Conservation (phyloP, 2,329 filamentous ascomycete species). For the Amauroascus niger region DNA sequence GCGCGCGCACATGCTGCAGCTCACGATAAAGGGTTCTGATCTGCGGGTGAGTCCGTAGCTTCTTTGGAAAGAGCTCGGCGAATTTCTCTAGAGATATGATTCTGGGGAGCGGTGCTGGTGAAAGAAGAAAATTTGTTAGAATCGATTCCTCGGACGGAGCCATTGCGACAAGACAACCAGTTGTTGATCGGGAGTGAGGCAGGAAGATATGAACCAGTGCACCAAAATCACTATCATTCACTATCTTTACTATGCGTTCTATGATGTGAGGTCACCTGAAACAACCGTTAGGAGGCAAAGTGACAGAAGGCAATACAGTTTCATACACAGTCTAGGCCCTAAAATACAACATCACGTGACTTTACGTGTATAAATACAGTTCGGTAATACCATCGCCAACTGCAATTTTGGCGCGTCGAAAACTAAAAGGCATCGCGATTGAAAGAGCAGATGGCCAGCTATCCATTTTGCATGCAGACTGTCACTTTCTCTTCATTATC, state of each 20-base stretch:
- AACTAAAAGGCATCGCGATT: not conserved
- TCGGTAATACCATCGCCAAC: not conserved
- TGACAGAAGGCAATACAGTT: no score
- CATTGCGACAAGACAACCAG: conserved; percentile 44
- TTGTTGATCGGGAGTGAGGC: not conserved
- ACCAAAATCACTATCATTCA: no score
- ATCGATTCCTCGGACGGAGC: conserved; percentile 65
- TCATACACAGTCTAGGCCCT: no score
- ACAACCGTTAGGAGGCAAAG: no score
- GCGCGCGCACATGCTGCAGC: conserved; percentile 63
- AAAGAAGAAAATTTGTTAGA: conserved; percentile 66
- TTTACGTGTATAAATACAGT: not conserved
- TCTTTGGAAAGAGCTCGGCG: conserved; percentile 62
- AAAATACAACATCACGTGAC: no score
- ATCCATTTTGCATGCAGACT: not conserved
- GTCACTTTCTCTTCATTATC: not conserved
- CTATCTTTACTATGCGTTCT: no score
- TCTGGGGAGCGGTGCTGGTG: conserved; percentile 62
- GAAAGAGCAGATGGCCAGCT: not conserved
- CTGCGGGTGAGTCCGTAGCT: conserved; percentile 55
- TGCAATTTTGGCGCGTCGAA: not conserved
- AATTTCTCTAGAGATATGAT: conserved; percentile 67
- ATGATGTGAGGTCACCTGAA: no score
- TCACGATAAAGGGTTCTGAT: conserved; percentile 67
- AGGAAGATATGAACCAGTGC: not conserved